These are phyloP conservation scores for Aureobasidium sp. DNA, from an alignment of 2,329 filamentous ascomycete genomes.

Conservation along the genomic window DNA sequence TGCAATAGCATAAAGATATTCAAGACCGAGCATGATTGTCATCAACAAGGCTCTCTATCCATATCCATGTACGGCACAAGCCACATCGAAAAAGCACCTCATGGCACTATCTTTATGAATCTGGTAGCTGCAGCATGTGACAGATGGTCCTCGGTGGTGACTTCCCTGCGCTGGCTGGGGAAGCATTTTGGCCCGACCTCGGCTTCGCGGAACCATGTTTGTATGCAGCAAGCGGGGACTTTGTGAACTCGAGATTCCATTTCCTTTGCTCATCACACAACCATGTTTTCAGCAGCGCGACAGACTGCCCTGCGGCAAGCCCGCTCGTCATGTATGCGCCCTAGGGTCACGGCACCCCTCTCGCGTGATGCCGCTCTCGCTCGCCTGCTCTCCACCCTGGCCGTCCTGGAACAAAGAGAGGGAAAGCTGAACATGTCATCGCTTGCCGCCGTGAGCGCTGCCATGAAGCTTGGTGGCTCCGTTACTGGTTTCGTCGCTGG, in stretches of 20 bases:
- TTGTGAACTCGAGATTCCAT: neutral
- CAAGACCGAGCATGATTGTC: no score
- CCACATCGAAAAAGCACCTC: no score
- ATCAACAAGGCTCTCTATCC: no score
- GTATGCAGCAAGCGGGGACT: conserved; percentile 3
- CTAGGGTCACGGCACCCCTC: conserved; percentile 30
- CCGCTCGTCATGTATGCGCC: conserved; percentile 25
- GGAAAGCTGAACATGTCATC: conserved; percentile 79
- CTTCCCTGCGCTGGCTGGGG: neutral
- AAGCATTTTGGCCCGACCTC: conserved; percentile 3
- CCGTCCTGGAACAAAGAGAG: conserved; percentile 84
- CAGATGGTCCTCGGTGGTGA: neutral
- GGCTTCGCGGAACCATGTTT: neutral
- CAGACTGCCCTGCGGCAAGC: conserved; percentile 18
- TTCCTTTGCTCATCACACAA: conserved; percentile 4
- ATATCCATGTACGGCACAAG: no score
- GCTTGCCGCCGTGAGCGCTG: conserved; percentile 76
- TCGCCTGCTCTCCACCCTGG: conserved; percentile 76
- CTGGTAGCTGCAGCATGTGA: neutral
- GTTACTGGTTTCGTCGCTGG: conserved; percentile 86
- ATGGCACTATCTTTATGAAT: neutral
- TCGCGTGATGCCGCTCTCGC: conserved; percentile 49
- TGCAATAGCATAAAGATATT: no score
- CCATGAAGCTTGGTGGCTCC: conserved; percentile 73
- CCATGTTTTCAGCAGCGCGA: conserved; percentile 18